These are phyloP conservation scores for Dentipellis fragilis DNA, from an alignment of 768 basidiomycete species.

Conservation along the genomic window DNA sequence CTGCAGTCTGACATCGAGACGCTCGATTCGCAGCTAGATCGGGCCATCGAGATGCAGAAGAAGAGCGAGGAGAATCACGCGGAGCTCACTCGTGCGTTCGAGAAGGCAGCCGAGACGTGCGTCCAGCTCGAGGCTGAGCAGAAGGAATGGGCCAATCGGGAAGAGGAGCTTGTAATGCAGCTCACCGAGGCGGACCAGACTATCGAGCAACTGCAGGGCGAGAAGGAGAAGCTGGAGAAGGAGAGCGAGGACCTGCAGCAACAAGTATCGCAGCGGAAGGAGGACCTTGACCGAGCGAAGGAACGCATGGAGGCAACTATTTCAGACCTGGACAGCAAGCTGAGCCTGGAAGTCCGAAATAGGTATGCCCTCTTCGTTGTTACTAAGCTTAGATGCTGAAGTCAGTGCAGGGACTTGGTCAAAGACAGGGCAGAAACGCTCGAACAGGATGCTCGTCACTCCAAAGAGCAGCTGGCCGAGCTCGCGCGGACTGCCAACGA, in stretches of 20 bases:
- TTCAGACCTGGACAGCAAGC: conserved; percentile 62
- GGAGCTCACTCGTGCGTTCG: conserved; percentile 60
- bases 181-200: conserved; percentile 48
- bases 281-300: conserved; percentile 64
- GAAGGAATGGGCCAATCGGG: conserved; percentile 52
- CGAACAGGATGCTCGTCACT: conserved; percentile 59
- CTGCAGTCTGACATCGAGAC: conserved; percentile 78
- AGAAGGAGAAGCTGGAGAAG: conserved; percentile 54
- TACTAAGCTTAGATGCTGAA: neutral
- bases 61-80: conserved; percentile 74
- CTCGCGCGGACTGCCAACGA: conserved; percentile 70
- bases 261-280: conserved; percentile 63
- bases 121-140: conserved; percentile 73
- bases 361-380: conserved; percentile 36
- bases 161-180: conserved; percentile 51
- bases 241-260: conserved; percentile 61
- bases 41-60: conserved; percentile 67
- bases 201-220: conserved; percentile 44
- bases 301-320: conserved; percentile 60
- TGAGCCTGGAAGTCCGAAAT: conserved; percentile 52
- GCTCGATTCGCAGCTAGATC: conserved; percentile 78
- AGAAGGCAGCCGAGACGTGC: conserved; percentile 80
- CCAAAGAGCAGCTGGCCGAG: conserved; percentile 70
- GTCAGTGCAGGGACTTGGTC: conserved; percentile 45
- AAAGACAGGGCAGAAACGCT: conserved; percentile 49